These are phyloP conservation scores for Bruguiera gymnorhiza DNA, from an alignment of 345 rosid species.

Conservation along the genomic window DNA sequence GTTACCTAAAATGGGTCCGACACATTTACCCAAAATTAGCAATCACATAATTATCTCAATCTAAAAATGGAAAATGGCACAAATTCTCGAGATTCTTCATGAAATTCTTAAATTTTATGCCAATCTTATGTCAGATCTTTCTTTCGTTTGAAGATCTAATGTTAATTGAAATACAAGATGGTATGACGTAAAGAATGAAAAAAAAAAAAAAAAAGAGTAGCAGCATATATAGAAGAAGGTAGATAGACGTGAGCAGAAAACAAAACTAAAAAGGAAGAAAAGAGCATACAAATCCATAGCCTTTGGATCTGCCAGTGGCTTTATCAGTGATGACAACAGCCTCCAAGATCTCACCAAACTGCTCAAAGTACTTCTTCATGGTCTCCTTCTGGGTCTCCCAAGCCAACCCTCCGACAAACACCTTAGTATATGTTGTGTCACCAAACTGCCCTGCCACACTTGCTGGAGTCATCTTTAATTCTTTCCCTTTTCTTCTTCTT, in stretches of 20 bases:
- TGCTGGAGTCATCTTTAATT: constrained; percentile 38
- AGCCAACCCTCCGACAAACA: constrained; percentile 95
- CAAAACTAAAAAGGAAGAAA: neutral
- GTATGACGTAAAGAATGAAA: neutral
- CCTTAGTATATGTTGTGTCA: constrained; percentile 91
- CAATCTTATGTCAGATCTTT: constrained; percentile 11
- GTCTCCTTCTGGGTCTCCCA: constrained; percentile 98
- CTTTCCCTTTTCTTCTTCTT: constrained; percentile 5
- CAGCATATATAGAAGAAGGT: too few relatives aligned
- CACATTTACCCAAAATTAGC: constrained; percentile 9
- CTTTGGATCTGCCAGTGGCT: constrained; percentile 98
- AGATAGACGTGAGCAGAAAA: neutral
- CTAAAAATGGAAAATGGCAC: neutral
- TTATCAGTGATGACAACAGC: constrained; percentile 97
- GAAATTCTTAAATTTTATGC: neutral
- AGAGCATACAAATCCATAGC: constrained; percentile 91
- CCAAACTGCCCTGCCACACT: constrained; percentile 61
- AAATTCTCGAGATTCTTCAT: neutral
- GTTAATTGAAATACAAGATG: neutral
- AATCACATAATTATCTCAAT: neutral
- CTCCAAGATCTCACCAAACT: constrained; percentile 96
- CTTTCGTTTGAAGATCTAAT: constrained; percentile 18
- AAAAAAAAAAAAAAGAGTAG: neutral
- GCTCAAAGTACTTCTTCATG: constrained; percentile 88
- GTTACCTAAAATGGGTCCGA: constrained; percentile 57